phyloP scores from a whole-genome alignment of 225 moss, liverwort and hornwort species.

The Polytrichum commune region DNA sequence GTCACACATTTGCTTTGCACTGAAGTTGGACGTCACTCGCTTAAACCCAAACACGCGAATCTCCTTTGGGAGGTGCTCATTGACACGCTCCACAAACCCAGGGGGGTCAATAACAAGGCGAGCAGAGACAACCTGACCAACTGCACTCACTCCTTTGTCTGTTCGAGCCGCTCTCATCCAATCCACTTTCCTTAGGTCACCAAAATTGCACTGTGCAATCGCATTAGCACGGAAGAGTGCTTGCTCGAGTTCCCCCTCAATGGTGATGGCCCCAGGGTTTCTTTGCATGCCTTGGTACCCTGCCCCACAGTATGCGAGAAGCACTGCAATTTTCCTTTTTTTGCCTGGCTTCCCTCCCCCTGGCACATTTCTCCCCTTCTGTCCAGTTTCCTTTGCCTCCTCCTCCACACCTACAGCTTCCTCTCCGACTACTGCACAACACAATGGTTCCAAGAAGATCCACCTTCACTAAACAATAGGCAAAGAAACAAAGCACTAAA shows the following conservation, averaged over 20 bases:
- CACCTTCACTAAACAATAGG: background rate
- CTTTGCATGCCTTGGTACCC: conserved; percentile 75
- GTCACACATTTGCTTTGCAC: conserved; percentile 87
- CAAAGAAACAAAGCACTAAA: background rate
- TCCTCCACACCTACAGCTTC: conserved; percentile 11
- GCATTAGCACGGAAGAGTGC: conserved; percentile 86
- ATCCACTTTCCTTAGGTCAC: conserved; percentile 79
- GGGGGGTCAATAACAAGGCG: conserved; percentile 85
- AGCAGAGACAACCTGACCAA: conserved; percentile 90
- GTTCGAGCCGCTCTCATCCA: conserved; percentile 98
- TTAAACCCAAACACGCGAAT: conserved; percentile 78
- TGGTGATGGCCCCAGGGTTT: conserved; percentile 85
- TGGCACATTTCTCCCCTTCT: conserved; percentile 38
- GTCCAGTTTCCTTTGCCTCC: conserved; percentile 17
- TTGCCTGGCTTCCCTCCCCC: conserved; percentile 40
- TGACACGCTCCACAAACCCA: conserved; percentile 82
- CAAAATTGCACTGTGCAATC: conserved; percentile 79
- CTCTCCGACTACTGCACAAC: conserved; percentile 4
- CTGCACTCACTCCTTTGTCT: conserved; percentile 94
- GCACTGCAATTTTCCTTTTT: conserved; percentile 70
- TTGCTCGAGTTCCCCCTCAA: conserved; percentile 93
- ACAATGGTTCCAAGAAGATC: conserved; percentile 1
- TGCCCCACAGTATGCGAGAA: conserved; percentile 71
- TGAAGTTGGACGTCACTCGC: conserved; percentile 78
- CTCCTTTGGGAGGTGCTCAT: conserved; percentile 80